Evolutionary conservation across 305 asterid species (phyloP).

Genomic region (Vinca major): DNA sequence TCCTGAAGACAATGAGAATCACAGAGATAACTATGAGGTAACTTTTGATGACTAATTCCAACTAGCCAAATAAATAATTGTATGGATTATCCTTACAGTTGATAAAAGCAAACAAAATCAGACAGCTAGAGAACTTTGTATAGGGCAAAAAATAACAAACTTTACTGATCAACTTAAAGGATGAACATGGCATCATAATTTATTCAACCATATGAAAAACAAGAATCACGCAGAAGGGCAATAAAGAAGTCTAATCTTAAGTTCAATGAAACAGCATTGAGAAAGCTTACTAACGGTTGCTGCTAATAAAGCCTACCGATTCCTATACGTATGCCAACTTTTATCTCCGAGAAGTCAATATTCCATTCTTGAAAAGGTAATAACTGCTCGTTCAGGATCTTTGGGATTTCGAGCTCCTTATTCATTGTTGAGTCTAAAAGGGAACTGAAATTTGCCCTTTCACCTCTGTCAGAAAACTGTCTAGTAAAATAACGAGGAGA

Average conservation of each 20-base stretch:
- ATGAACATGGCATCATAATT: not conserved
- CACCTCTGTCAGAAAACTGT: slow-evolving; percentile 45
- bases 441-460: slow-evolving; percentile 36
- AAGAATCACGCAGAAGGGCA: not conserved
- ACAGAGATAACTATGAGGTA: not conserved
- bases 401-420: slow-evolving; percentile 61
- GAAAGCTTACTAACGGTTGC: not conserved
- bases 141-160: not conserved
- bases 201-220: not conserved
- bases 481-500: slow-evolving; percentile 78
- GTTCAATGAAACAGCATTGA: not conserved
- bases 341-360: slow-evolving; percentile 80
- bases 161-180: not conserved
- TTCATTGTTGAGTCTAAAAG: slow-evolving; percentile 53
- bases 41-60: not conserved
- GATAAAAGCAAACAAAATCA: not conserved
- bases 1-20: slow-evolving; percentile 31
- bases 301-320: slow-evolving; percentile 53
- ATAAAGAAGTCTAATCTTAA: not conserved
- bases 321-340: slow-evolving; percentile 90
- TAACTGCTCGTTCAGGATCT: slow-evolving; percentile 71
- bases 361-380: slow-evolving; percentile 93
- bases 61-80: not conserved
- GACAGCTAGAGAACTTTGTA: not conserved
- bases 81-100: no score